A percentile compares a stretch with the other conserved stretches of the same genome.
These are phyloP conservation scores for Metschnikowia noctiluminum DNA, from an alignment of 805 yeast genomes.

Conservation along the genomic window DNA sequence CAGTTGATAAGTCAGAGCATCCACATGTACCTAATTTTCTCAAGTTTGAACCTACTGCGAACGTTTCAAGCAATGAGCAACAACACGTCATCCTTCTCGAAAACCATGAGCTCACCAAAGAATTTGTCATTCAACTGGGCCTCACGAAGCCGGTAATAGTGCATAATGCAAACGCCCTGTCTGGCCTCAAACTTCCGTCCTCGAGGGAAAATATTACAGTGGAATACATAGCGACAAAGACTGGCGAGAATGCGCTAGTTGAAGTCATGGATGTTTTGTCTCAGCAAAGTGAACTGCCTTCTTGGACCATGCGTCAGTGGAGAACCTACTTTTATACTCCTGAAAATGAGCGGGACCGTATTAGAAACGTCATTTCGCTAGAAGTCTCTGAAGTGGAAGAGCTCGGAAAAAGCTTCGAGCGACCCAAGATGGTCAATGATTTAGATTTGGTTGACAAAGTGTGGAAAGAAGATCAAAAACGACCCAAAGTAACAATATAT, in stretches of 20 bases:
- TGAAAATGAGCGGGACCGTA: slow-evolving; percentile 51
- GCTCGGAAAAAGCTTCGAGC: slow-evolving; percentile 44
- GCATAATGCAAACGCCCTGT: slow-evolving; percentile 24
- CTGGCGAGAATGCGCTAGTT: slow-evolving; percentile 62
- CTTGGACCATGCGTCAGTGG: slow-evolving; percentile 76
- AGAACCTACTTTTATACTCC: slow-evolving; percentile 58
- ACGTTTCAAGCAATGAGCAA: neutral
- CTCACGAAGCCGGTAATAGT: slow-evolving; percentile 46
- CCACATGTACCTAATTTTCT: slow-evolving; percentile 45
- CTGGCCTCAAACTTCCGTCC: slow-evolving; percentile 55
- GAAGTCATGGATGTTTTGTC: slow-evolving; percentile 90
- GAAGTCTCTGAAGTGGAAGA: slow-evolving; percentile 62
- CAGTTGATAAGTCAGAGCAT: slow-evolving; percentile 44
- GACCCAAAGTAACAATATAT: slow-evolving; percentile 69
- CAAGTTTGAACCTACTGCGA: slow-evolving; percentile 14
- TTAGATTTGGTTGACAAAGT: slow-evolving; percentile 67
- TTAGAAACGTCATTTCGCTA: slow-evolving; percentile 75
- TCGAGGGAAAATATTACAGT: slow-evolving; percentile 44
- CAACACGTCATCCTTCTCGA: slow-evolving; percentile 26
- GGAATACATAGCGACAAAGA: slow-evolving; percentile 48
- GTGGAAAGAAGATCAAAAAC: slow-evolving; percentile 44
- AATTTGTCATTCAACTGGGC: slow-evolving; percentile 32
- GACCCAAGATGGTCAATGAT: slow-evolving; percentile 66
- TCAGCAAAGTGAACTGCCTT: slow-evolving; percentile 59
- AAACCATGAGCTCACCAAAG: slow-evolving; percentile 34